Evolutionary conservation across 352 stramenopile genomes (phyloP), one percentile per base, ranked within the genome.

Genomic region (Pseudoperonospora humuli): DNA sequence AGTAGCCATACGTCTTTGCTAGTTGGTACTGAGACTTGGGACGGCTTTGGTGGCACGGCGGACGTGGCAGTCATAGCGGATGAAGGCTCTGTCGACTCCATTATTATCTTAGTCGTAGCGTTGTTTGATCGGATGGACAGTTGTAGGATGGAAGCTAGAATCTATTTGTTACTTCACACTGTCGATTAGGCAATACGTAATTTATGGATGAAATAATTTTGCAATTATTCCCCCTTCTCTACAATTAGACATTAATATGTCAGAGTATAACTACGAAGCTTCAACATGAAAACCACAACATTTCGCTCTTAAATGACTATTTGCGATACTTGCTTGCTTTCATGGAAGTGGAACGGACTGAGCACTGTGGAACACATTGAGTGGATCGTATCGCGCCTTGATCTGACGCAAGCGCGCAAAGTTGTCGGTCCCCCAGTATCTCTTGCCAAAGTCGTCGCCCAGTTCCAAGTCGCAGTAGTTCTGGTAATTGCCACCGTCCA

Each of bases 381-480:
- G 39, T 20, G 67, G 68, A 31, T 84, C 71, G 43, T 80, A 80
- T 15, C 48, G 39, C 11, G 56, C 42, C 57, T 80, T 80, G 50
- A 76, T 65, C 38, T 74, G 48, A 37, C 61, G 53, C 21, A 80
- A 41, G 10, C 61, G 68, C 4, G 41, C 59, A 37, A 66, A 80
- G 44, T 80, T 80, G n/a, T 64, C 55, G 2, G 54, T 53, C 6
- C 68, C 68, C 64, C 65, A 80, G 62, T 80, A 80, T 17, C 40
- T 42, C 3, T 61, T 40, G 3, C 68, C 68, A 21, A 59, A 80
- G 36, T 74, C 61, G 5, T 42, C 32, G 14, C 64, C 64, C 21
- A 80, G 47, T 11, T 75, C 68, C 21, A 80, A 39, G 28, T 80
- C 68, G 56, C 58, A 71, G 52, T 80, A 80, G 51, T 80, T 76